phyloP scores from a whole-genome alignment of 2,329 filamentous ascomycete genomes.

The Trichoderma harzianum region DNA sequence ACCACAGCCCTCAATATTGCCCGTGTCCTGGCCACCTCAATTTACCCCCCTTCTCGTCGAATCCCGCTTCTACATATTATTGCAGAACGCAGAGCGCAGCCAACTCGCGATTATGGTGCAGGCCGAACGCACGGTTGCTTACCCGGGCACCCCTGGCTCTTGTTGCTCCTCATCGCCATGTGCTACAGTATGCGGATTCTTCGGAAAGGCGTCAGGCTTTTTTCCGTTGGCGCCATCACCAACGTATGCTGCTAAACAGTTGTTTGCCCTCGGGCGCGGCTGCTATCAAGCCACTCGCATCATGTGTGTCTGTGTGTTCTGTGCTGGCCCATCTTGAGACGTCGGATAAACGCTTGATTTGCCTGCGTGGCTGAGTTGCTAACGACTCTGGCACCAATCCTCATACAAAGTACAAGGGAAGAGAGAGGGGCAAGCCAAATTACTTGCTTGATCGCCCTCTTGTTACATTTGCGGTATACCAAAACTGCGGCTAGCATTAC shows the following conservation, averaged over 20 bases:
- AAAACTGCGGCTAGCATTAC: background rate
- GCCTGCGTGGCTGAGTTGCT: background rate
- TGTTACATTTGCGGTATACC: background rate
- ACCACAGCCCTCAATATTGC: background rate
- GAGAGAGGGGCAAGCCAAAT: background rate
- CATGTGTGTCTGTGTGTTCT: background rate
- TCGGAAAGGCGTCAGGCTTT: background rate
- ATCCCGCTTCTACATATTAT: background rate
- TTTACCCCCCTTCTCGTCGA: background rate
- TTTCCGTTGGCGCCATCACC: background rate
- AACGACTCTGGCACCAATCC: background rate
- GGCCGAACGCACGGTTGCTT: background rate
- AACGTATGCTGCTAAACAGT: background rate
- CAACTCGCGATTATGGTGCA: background rate
- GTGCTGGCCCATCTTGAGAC: background rate
- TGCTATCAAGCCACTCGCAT: background rate
- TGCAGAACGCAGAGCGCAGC: background rate
- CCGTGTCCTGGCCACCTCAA: background rate
- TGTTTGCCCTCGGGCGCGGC: background rate
- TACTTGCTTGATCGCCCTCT: background rate
- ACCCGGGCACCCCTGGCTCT: background rate
- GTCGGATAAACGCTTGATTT: background rate
- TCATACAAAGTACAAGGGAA: background rate
- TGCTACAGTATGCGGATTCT: background rate
- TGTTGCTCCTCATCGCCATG: background rate